Evolutionary conservation across 1,284 basidiomycete species (phyloP).

Genomic region (Ganoderma sp.): DNA sequence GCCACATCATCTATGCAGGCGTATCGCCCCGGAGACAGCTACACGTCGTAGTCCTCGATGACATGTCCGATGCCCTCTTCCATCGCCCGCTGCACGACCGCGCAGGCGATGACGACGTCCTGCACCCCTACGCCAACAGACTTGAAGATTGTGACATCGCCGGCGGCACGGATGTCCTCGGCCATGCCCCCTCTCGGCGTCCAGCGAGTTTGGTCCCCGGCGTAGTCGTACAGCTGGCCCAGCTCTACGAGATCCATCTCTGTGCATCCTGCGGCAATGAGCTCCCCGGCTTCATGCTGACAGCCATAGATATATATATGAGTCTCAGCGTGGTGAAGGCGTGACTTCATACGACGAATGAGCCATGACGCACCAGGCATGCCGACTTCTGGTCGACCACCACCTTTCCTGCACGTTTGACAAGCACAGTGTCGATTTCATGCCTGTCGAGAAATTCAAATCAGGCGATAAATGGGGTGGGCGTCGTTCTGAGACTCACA

Average conservation of each 20-base stretch:
- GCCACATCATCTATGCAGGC: neutral
- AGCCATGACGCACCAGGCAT: slow-evolving; percentile 48
- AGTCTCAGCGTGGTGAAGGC: neutral
- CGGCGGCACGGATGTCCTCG: slow-evolving; percentile 40
- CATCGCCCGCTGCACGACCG: slow-evolving; percentile 50
- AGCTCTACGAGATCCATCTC: slow-evolving; percentile 58
- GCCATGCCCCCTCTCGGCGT: slow-evolving; percentile 32
- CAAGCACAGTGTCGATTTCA: slow-evolving; percentile 68
- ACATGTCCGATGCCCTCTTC: slow-evolving; percentile 45
- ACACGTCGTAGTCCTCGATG: slow-evolving; percentile 47
- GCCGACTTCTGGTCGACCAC: slow-evolving; percentile 78
- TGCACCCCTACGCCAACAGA: slow-evolving; percentile 80
- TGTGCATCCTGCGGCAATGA: slow-evolving; percentile 58
- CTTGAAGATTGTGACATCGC: slow-evolving; percentile 75
- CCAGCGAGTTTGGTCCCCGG: slow-evolving; percentile 32
- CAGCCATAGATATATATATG: neutral
- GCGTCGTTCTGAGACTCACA: slow-evolving; percentile 47
- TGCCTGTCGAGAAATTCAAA: slow-evolving; percentile 38
- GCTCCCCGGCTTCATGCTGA: slow-evolving; percentile 74
- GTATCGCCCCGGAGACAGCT: slow-evolving; percentile 8
- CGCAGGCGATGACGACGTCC: slow-evolving; percentile 70
- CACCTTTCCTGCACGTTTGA: slow-evolving; percentile 56
- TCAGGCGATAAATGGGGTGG: neutral
- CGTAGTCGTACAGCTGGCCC: slow-evolving; percentile 57
- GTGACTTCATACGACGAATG: neutral